These are phyloP conservation scores for Beauveria australis DNA, from an alignment of 2,329 filamentous ascomycete species.

Conservation along the genomic window DNA sequence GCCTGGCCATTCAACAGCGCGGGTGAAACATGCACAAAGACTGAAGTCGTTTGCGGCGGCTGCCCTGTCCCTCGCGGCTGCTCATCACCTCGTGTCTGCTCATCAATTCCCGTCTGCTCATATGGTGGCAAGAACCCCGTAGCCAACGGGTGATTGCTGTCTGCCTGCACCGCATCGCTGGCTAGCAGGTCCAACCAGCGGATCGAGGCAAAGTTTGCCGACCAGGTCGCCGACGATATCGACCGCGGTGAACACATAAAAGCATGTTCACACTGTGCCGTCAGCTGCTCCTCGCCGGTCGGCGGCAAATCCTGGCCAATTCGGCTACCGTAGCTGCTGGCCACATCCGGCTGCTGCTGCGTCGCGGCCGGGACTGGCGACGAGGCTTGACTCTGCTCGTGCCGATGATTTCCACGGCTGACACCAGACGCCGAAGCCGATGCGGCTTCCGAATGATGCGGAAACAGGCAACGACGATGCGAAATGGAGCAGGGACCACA, in stretches of 20 bases:
- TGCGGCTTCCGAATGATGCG: not conserved
- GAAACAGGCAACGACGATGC: constrained; percentile 18
- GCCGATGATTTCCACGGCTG: not conserved
- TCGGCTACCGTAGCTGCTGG: not conserved
- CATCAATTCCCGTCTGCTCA: no score
- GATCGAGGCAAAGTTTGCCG: constrained; percentile 18
- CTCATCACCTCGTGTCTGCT: not conserved
- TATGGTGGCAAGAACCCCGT: constrained; percentile 8
- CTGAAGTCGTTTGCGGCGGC: not conserved
- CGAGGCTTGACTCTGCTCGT: not conserved
- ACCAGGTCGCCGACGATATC: constrained; percentile 19
- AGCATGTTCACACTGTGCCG: not conserved
- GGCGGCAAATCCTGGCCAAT: not conserved
- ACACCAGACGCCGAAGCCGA: not conserved
- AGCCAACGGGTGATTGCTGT: constrained; percentile 21
- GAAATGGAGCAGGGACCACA: constrained; percentile 19
- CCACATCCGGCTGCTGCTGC: not conserved
- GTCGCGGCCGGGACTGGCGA: not conserved
- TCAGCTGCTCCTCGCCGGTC: not conserved
- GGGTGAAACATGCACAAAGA: constrained; percentile 5
- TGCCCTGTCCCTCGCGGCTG: not conserved
- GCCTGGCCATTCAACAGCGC: constrained; percentile 9
- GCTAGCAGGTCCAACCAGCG: constrained; percentile 17
- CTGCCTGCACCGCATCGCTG: constrained; percentile 18
- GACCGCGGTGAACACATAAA: constrained; percentile 5